These are phyloP conservation scores for Tremella yokohamensis DNA, from an alignment of 768 basidiomycete species.

Conservation along the genomic window DNA sequence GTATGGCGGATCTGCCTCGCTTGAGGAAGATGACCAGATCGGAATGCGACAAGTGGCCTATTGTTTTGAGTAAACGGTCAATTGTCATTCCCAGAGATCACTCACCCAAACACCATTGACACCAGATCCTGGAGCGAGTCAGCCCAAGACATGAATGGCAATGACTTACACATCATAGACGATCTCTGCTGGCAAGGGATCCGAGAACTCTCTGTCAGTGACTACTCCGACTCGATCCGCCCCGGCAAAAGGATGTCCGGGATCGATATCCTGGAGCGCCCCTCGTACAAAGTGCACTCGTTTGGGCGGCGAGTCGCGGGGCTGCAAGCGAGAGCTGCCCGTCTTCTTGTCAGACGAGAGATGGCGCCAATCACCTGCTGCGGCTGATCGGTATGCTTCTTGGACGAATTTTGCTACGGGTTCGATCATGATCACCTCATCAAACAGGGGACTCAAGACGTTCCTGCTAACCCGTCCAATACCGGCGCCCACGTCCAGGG, in stretches of 20 bases:
- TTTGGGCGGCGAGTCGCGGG: conserved; percentile 20
- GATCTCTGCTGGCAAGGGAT: conserved; percentile 44
- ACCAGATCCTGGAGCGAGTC: conserved; percentile 62
- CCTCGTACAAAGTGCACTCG: conserved; percentile 63
- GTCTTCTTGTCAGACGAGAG: conserved; percentile 12
- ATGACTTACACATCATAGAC: conserved; percentile 68
- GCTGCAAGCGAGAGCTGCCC: background rate
- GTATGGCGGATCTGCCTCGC: conserved; percentile 62
- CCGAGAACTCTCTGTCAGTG: conserved; percentile 48
- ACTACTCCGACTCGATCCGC: conserved; percentile 59
- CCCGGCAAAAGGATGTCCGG: conserved; percentile 52
- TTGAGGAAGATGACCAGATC: conserved; percentile 76
- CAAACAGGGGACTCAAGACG: conserved; percentile 81
- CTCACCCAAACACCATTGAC: conserved; percentile 88
- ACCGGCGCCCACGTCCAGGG: conserved; percentile 87
- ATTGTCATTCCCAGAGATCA: background rate
- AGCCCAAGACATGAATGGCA: background rate
- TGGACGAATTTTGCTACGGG: conserved; percentile 75
- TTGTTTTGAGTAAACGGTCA: background rate
- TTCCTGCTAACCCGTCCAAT: conserved; percentile 86
- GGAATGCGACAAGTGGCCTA: conserved; percentile 64
- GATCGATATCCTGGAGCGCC: conserved; percentile 78
- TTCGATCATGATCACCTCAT: conserved; percentile 83
- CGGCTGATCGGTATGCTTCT: conserved; percentile 54
- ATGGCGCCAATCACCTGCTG: conserved; percentile 38